Evolutionary conservation across 768 basidiomycete genomes (phyloP).

Genomic region (Pleurotus eryngii): DNA sequence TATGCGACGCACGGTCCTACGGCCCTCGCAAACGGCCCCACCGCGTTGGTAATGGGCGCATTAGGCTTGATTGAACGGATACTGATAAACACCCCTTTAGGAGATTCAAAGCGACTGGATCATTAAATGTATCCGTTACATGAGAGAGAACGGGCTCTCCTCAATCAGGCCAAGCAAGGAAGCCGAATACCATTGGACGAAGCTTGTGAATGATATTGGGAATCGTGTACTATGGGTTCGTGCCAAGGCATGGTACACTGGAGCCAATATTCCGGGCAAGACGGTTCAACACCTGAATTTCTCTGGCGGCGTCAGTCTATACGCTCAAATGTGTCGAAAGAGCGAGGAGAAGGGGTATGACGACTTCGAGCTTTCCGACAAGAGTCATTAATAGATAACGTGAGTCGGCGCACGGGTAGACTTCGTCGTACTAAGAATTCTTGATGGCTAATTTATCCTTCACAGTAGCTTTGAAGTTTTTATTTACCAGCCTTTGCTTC

Average conservation of each 20-base stretch:
- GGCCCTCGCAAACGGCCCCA: conserved; percentile 13
- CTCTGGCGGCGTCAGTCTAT: conserved; percentile 9
- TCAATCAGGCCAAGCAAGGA: conserved; percentile 10
- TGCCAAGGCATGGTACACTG: conserved; percentile 14
- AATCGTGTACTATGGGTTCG: not conserved
- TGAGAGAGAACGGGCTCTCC: conserved; percentile 4
- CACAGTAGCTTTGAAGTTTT: too few relatives aligned
- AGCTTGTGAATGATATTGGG: conserved; percentile 4
- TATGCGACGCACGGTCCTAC: conserved; percentile 15
- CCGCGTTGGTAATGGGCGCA: conserved; percentile 7
- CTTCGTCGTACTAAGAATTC: too few relatives aligned
- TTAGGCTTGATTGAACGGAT: not conserved
- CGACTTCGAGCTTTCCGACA: conserved; percentile 4
- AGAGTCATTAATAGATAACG: too few relatives aligned
- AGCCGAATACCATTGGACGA: conserved; percentile 11
- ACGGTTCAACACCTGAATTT: conserved; percentile 12
- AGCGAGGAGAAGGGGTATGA: conserved; percentile 15
- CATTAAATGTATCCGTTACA: conserved; percentile 7
- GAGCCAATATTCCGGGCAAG: conserved; percentile 13
- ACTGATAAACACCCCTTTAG: conserved; percentile 1
- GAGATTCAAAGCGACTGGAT: conserved; percentile 17
- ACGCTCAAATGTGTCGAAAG: conserved; percentile 6
- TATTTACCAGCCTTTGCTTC: too few relatives aligned
- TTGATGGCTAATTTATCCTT: too few relatives aligned
- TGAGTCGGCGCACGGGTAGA: too few relatives aligned